Conservation (phyloP, 306 rosid genomes). For the Dalbergia oliveri region DNA sequence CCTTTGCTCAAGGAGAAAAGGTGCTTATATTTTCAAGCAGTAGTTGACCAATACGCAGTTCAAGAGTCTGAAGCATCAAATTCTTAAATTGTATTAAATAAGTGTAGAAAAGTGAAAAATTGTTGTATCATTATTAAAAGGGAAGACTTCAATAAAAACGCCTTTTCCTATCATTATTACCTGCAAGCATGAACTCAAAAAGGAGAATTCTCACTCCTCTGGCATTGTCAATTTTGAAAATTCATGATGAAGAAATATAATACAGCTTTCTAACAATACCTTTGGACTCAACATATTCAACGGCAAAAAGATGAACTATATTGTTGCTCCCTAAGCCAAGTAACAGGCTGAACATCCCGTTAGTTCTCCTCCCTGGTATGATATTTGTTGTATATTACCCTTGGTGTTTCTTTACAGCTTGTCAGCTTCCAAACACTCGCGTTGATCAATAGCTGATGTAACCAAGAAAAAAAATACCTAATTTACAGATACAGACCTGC, state of each 20-base stretch:
- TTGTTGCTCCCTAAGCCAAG: slow-evolving; percentile 36
- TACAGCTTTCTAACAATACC: slow-evolving; percentile 28
- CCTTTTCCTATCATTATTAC: not conserved
- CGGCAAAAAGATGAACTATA: slow-evolving; percentile 33
- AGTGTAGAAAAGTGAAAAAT: not conserved
- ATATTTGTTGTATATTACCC: slow-evolving; percentile 35
- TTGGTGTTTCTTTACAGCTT: slow-evolving; percentile 56
- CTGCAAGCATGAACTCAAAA: slow-evolving; percentile 21
- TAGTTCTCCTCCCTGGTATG: slow-evolving; percentile 28
- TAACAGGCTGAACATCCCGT: slow-evolving; percentile 13
- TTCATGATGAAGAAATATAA: slow-evolving; percentile 36
- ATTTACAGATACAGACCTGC: slow-evolving; percentile 55
- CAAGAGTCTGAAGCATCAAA: slow-evolving; percentile 9
- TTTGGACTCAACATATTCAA: slow-evolving; percentile 38
- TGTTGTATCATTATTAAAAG: no score
- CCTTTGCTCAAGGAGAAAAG: not conserved
- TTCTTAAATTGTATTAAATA: not conserved
- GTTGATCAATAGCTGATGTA: slow-evolving; percentile 31
- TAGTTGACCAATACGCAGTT: not conserved
- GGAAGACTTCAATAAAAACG: not conserved
- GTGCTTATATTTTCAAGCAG: not conserved
- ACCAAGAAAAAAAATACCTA: slow-evolving; percentile 37
- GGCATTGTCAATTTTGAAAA: slow-evolving; percentile 33
- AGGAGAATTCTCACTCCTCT: slow-evolving; percentile 37
- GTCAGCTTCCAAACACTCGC: slow-evolving; percentile 44